These are phyloP conservation scores for Lichtheimia hyalospora DNA, from an alignment of 371 early-diverging fungal genomes.

Conservation along the genomic window DNA sequence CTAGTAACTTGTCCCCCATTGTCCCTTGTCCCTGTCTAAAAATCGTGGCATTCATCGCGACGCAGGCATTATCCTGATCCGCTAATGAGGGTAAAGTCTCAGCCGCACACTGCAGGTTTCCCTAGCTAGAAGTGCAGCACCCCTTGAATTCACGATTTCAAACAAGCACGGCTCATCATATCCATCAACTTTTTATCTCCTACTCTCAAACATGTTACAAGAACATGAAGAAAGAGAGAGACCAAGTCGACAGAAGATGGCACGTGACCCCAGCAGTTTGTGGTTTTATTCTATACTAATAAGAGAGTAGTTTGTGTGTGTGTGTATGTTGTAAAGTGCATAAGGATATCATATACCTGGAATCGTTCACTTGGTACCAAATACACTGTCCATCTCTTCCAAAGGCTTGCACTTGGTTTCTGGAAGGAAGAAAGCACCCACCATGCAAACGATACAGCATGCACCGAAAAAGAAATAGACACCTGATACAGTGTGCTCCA, in stretches of 20 bases:
- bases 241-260: too few species aligned
- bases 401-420: conserved; percentile 61
- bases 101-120: conserved; percentile 20
- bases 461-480: conserved; percentile 60
- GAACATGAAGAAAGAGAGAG: too few species aligned
- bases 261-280: too few species aligned
- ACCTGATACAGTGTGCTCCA: conserved; percentile 57
- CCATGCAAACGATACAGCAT: conserved; percentile 32
- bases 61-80: conserved; percentile 50
- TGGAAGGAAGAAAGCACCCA: conserved; percentile 47
- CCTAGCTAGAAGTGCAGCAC: conserved; percentile 12
- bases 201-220: too few species aligned
- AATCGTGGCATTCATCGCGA: conserved; percentile 25
- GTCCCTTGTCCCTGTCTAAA: too few species aligned
- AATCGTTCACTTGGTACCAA: conserved; percentile 26
- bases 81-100: conserved; percentile 46
- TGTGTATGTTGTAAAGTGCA: too few species aligned
- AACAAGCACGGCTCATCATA: too few species aligned
- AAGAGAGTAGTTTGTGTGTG: too few species aligned
- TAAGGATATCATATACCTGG: not conserved
- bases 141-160: conserved; percentile 13
- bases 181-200: too few species aligned
- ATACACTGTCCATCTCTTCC: conserved; percentile 60
- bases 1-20: too few species aligned
- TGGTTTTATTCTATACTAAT: too few species aligned